phyloP scores from a whole-genome alignment of 805 yeast genomes.

The Wickerhamiella musiphila region DNA sequence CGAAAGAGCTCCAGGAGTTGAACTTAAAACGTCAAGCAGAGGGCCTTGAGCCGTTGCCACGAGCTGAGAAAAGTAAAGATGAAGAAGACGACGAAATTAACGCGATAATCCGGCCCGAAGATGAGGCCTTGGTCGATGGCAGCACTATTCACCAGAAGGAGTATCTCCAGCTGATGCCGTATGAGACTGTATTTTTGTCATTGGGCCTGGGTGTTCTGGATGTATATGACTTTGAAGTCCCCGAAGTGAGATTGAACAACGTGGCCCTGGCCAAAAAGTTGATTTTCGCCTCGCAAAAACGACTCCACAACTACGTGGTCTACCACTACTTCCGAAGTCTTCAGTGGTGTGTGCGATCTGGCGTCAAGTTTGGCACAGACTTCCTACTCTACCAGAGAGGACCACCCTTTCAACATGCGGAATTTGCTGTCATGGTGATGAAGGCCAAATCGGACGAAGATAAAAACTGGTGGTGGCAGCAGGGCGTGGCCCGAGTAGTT shows the following conservation, averaged over 20 bases:
- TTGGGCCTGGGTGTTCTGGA: slow-evolving; percentile 36
- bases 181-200: slow-evolving; percentile 55
- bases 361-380: slow-evolving; percentile 85
- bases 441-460: slow-evolving; percentile 22
- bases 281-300: slow-evolving; percentile 16
- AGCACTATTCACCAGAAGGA: slow-evolving; percentile 19
- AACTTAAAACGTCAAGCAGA: slow-evolving; percentile 20
- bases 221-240: slow-evolving; percentile 15
- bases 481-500: slow-evolving; percentile 60
- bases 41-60: slow-evolving; percentile 6
- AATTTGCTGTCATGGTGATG: slow-evolving; percentile 46
- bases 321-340: slow-evolving; percentile 75
- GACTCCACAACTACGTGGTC: slow-evolving; percentile 43
- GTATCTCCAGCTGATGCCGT: slow-evolving; percentile 51
- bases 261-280: not conserved
- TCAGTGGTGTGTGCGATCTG: slow-evolving; percentile 91
- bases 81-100: slow-evolving; percentile 16
- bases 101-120: slow-evolving; percentile 21
- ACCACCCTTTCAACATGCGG: slow-evolving; percentile 92
- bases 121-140: slow-evolving; percentile 13
- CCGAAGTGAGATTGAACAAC: not conserved
- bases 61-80: not conserved
- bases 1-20: slow-evolving; percentile 34
- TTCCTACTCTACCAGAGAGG: slow-evolving; percentile 71
- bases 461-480: slow-evolving; percentile 40